Conservation (phyloP, 257 asterid genomes). For the Dorcoceras hygrometricum region DNA sequence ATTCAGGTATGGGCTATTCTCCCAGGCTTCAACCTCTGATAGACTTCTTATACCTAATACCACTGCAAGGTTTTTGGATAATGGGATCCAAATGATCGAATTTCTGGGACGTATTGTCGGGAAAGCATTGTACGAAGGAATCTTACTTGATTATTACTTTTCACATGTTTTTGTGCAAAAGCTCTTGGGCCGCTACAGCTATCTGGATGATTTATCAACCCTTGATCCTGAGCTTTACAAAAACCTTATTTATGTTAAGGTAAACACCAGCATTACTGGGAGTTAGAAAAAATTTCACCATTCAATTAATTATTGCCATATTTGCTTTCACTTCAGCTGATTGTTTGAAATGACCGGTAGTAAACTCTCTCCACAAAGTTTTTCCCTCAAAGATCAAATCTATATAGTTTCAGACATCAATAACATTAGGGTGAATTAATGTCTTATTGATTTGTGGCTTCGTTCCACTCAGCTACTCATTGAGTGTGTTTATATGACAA, state of each 20-base stretch:
- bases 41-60: conserved; percentile 80
- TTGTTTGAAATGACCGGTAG: conserved; percentile 15
- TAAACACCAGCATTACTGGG: conserved; percentile 32
- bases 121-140: conserved; percentile 95
- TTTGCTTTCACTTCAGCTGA: background rate
- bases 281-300: conserved; percentile 14
- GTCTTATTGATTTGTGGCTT: background rate
- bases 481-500: background rate
- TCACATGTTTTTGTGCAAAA: conserved; percentile 96
- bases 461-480: background rate
- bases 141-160: conserved; percentile 81
- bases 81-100: conserved; percentile 83
- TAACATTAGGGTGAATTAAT: background rate
- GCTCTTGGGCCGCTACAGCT: conserved; percentile 92
- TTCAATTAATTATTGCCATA: conserved; percentile 7
- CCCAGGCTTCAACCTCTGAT: conserved; percentile 81
- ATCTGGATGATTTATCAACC: conserved; percentile 88
- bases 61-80: conserved; percentile 81
- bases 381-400: conserved; percentile 1
- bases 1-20: conserved; percentile 81
- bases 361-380: conserved; percentile 1
- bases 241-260: conserved; percentile 94
- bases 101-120: conserved; percentile 92
- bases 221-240: conserved; percentile 91
- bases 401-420: background rate